Evolutionary conservation across 306 rosid species (phyloP), one percentile per base, ranked within the genome.

Genomic region (Lablab purpureus): DNA sequence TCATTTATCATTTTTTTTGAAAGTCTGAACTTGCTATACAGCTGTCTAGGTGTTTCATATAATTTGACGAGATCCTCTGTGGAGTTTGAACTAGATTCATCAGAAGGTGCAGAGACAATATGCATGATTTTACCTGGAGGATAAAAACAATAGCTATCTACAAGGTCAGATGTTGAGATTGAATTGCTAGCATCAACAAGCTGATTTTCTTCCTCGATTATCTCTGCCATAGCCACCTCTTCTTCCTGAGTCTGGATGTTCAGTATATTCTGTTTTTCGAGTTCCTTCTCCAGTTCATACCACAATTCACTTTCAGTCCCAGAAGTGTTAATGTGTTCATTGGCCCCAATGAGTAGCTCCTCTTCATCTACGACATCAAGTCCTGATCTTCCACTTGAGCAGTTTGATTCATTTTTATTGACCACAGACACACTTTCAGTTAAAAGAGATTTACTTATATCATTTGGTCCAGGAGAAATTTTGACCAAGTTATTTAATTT

Each of bases 1-100:
- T 95, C 99, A 34, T 95, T 91, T 58, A 95, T 87, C 99, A 95
- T 95, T 21, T 91, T 91, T 86, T 52, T 91, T 19, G 98, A 91
- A 18, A 95, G 95, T 67, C 97, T 87, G 68, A 95, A 98, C 86
- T 93, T 93, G 85, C 88, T 84, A 85, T 95, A 91, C 80, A 91
- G 76, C 78, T 84, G 87, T 77, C 97, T 88, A 9, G 85, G 91
- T 15, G 96, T 88, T 92, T 89, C 90, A 18, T 86, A 89, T 72
- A 91, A 82, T 68, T 89, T 83, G 34, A 82, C 88, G 19, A 45
- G 84, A 67, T 89, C 91, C 60, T 84, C 89, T 14, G 14, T 17
- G 10, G 83, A 77, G 41, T 62, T 88, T 62, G 85, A 82, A 80
- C 82, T 63, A 18, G 87, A 64, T 70, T 84, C 80, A 76, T 46